Evolutionary conservation across 306 rosid species (phyloP).

Genomic region (Erythrophleum fordii): DNA sequence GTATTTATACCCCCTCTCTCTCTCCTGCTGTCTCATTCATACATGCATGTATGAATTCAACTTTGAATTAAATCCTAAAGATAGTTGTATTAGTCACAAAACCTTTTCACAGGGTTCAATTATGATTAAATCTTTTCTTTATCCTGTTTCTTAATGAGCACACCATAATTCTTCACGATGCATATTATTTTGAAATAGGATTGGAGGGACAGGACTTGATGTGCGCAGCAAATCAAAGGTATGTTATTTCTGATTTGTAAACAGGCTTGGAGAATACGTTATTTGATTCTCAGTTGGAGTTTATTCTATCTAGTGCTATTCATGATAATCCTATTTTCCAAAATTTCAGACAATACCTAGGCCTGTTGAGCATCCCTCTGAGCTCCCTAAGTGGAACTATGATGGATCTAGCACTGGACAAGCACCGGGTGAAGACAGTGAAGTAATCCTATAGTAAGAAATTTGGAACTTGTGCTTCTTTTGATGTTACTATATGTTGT

Average conservation of each 20-base stretch:
- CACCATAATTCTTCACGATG: constrained; percentile 24
- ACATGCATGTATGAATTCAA: background rate
- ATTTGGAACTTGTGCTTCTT: constrained; percentile 33
- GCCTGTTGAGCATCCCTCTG: constrained; percentile 94
- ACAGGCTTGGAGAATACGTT: constrained; percentile 11
- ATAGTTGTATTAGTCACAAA: background rate
- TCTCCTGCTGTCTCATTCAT: background rate
- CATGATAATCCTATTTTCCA: constrained; percentile 27
- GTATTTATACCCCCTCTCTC: constrained; percentile 45
- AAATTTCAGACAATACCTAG: constrained; percentile 77
- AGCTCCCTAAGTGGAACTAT: constrained; percentile 98
- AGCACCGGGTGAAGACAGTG: constrained; percentile 99
- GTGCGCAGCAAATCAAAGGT: constrained; percentile 97
- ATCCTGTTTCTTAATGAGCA: constrained; percentile 32
- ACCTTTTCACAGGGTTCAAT: background rate
- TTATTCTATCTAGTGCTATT: constrained; percentile 26
- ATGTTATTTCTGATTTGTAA: constrained; percentile 43
- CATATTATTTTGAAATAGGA: constrained; percentile 55
- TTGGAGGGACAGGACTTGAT: constrained; percentile 94
- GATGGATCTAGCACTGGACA: constrained; percentile 99
- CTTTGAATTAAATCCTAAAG: background rate
- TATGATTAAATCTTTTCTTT: constrained; percentile 8
- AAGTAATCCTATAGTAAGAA: constrained; percentile 97
- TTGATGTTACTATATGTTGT: constrained; percentile 8
- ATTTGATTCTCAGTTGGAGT: background rate